Evolutionary conservation across 306 rosid genomes (phyloP).

Genomic region (Datisca glomerata): DNA sequence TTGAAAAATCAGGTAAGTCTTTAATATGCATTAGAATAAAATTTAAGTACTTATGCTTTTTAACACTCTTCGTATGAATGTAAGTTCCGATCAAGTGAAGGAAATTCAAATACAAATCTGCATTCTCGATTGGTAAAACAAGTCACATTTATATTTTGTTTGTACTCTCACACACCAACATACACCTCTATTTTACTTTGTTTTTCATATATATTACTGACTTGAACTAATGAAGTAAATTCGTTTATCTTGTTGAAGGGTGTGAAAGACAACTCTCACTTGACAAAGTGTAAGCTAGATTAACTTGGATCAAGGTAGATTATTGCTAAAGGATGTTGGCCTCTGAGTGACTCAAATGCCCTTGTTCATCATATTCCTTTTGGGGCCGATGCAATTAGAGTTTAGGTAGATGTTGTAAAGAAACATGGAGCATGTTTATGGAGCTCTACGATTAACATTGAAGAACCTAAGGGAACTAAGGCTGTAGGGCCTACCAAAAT

Average conservation of each 20-base stretch:
- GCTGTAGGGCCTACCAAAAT: too few relatives aligned
- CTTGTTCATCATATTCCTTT: not conserved
- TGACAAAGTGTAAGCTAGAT: too few relatives aligned
- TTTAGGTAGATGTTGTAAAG: not conserved
- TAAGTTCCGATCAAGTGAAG: not conserved
- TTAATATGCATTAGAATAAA: too few relatives aligned
- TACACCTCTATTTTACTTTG: not conserved
- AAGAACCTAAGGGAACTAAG: too few relatives aligned
- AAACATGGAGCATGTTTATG: not conserved
- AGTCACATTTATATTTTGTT: too few relatives aligned
- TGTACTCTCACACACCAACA: too few relatives aligned
- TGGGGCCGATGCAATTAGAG: not conserved
- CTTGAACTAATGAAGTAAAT: not conserved
- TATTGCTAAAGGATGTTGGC: not conserved
- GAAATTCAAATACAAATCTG: not conserved
- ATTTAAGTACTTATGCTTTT: too few relatives aligned
- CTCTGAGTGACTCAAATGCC: not conserved
- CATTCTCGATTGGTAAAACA: not conserved
- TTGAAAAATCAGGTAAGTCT: conserved; percentile 6
- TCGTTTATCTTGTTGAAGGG: not conserved
- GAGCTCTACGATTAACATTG: not conserved
- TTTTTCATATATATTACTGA: not conserved
- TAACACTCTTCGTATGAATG: not conserved
- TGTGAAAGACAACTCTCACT: too few relatives aligned
- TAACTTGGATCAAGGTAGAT: not conserved